These are phyloP conservation scores for Stagonosporopsis tanaceti DNA, from an alignment of 2,329 filamentous ascomycete genomes.

Conservation along the genomic window DNA sequence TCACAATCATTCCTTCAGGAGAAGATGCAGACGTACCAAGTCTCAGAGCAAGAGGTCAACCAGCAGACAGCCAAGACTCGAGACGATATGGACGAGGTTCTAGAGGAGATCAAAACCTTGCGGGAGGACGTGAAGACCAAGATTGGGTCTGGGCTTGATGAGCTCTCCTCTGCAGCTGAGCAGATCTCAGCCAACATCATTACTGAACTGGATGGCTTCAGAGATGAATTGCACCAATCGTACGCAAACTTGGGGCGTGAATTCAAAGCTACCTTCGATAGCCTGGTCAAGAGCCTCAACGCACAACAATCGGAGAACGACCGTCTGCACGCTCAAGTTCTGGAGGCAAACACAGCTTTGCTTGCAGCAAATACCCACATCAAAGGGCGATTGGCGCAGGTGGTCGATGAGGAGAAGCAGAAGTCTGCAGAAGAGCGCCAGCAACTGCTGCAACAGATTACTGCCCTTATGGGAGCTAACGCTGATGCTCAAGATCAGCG, in stretches of 20 bases:
- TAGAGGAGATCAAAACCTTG: constrained; percentile 91
- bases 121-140: constrained; percentile 86
- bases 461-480: constrained; percentile 76
- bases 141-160: constrained; percentile 83
- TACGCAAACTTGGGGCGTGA: constrained; percentile 85
- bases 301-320: constrained; percentile 81
- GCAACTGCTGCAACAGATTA: constrained; percentile 77
- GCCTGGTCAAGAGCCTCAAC: constrained; percentile 76
- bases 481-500: constrained; percentile 77
- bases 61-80: constrained; percentile 73
- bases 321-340: constrained; percentile 73
- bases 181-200: constrained; percentile 90
- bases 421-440: constrained; percentile 77
- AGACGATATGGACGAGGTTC: constrained; percentile 86
- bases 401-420: constrained; percentile 78
- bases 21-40: constrained; percentile 72
- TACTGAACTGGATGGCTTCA: constrained; percentile 83
- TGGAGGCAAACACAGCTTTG: constrained; percentile 72
- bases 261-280: constrained; percentile 85
- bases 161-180: constrained; percentile 83
- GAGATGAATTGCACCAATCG: constrained; percentile 80
- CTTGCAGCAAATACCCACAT: constrained; percentile 73
- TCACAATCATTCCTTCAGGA: constrained; percentile 76
- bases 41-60: constrained; percentile 73
- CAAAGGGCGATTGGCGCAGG: constrained; percentile 71